Percentiles rank a stretch among this genome's conserved stretches.
Conservation (phyloP, 108 stramenopile species). For the Cylindrotheca fusiformis region DNA sequence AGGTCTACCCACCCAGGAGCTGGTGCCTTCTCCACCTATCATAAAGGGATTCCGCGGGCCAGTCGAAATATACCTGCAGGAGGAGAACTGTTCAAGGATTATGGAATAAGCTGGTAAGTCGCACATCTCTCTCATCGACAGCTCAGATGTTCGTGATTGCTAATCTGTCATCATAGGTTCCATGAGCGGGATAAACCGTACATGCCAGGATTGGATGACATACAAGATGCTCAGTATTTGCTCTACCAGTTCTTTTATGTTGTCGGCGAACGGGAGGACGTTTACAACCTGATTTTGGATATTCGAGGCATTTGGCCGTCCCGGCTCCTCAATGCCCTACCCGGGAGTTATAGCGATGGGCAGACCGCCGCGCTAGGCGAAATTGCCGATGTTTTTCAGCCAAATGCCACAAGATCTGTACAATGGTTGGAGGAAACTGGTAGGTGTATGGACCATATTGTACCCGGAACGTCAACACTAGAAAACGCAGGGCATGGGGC, state of each 20-base stretch:
- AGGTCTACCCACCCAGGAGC: conserved; percentile 35
- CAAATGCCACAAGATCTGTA: conserved; percentile 27
- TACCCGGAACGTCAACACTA: conserved; percentile 37
- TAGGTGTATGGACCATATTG: conserved; percentile 37
- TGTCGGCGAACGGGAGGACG: background rate
- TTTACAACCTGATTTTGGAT: conserved; percentile 3
- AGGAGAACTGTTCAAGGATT: conserved; percentile 64
- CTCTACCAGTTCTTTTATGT: background rate
- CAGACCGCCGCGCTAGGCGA: background rate
- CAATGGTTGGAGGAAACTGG: conserved; percentile 32
- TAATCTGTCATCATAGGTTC: conserved; percentile 44
- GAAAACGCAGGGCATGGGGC: conserved; percentile 60
- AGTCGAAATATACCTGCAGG: conserved; percentile 43
- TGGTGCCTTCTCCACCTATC: conserved; percentile 37
- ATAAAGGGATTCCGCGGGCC: conserved; percentile 20
- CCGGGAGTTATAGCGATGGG: background rate
- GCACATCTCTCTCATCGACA: too few species aligned
- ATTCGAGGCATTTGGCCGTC: conserved; percentile 12
- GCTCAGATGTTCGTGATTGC: too few species aligned
- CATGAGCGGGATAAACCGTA: conserved; percentile 17
- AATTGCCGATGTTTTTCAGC: conserved; percentile 10
- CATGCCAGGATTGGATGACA: conserved; percentile 1
- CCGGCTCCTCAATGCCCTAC: conserved; percentile 11
- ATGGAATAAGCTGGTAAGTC: conserved; percentile 50
- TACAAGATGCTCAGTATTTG: conserved; percentile 2